A percentile compares a stretch with the other conserved stretches of the same genome.
These are phyloP conservation scores for Melastoma malabathricum DNA, from an alignment of 345 rosid species.

Conservation along the genomic window DNA sequence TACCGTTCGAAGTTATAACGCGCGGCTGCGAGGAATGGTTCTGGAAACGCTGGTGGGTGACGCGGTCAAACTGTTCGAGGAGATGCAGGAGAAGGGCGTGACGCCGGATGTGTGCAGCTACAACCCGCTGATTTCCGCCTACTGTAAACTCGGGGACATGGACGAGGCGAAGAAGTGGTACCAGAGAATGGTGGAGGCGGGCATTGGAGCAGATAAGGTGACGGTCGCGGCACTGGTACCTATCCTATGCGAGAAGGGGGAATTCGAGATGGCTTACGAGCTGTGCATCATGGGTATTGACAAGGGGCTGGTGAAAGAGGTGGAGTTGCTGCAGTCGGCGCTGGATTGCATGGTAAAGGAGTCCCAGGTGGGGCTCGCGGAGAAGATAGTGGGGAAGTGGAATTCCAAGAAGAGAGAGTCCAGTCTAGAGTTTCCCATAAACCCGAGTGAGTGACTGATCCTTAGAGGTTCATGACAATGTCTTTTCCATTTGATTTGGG, in stretches of 20 bases:
- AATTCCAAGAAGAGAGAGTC: conserved; percentile 3
- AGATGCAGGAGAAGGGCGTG: conserved; percentile 14
- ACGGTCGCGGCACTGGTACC: conserved; percentile 11
- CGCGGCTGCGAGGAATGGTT: conserved; percentile 16
- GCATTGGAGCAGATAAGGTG: conserved; percentile 1
- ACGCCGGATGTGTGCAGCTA: conserved; percentile 13
- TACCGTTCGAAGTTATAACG: conserved; percentile 13
- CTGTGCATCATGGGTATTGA: conserved; percentile 9
- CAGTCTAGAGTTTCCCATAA: conserved; percentile 6
- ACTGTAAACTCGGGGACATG: conserved; percentile 8
- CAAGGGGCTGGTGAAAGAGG: conserved; percentile 2
- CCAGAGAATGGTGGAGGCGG: conserved; percentile 4
- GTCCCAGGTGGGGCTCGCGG: conserved; percentile 14
- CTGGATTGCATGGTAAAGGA: conserved; percentile 15
- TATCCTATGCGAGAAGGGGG: conserved; percentile 18
- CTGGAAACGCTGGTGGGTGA: conserved; percentile 6
- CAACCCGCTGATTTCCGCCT: conserved; percentile 17
- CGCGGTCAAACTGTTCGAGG: conserved; percentile 14
- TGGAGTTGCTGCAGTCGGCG: conserved; percentile 12
- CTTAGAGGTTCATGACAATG: no score
- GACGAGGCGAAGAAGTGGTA: conserved; percentile 22
- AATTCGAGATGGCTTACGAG: conserved; percentile 14
- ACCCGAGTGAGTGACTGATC: background rate
- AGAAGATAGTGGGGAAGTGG: conserved; percentile 15
- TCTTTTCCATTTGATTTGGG: background rate